Conservation (phyloP, 441 rosid species). For the Bruguiera hainesii region DNA sequence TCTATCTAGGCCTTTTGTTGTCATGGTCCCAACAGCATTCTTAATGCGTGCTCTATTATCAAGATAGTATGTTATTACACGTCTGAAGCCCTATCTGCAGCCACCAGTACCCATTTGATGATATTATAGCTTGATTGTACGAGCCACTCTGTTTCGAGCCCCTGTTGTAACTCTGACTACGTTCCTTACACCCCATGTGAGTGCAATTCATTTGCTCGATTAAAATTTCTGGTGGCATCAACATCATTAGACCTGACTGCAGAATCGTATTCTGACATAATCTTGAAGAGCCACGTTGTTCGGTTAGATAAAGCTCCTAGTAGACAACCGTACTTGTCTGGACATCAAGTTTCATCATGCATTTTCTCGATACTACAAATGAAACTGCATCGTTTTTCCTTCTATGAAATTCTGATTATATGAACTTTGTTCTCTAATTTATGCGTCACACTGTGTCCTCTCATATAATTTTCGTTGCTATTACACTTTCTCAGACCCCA, state of each 20-base stretch:
- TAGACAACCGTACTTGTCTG: neutral
- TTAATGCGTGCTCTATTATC: conserved; percentile 26
- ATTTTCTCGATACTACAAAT: conserved; percentile 6
- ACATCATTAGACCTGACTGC: conserved; percentile 12
- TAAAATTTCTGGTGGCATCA: conserved; percentile 13
- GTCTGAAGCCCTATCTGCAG: conserved; percentile 1
- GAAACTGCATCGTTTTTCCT: neutral
- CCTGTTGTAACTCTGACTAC: conserved; percentile 17
- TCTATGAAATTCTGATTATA: neutral
- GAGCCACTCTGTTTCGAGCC: conserved; percentile 20
- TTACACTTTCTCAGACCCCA: neutral
- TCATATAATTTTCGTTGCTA: neutral
- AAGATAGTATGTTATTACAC: conserved; percentile 17
- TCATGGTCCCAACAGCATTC: conserved; percentile 32
- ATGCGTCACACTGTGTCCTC: neutral
- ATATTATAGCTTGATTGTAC: conserved; percentile 4
- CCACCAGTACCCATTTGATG: conserved; percentile 18
- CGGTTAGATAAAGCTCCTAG: neutral
- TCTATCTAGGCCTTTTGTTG: conserved; percentile 23
- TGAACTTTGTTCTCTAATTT: neutral
- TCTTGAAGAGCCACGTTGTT: no score
- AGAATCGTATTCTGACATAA: neutral
- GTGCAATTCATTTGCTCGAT: conserved; percentile 18
- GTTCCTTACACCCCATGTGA: conserved; percentile 30
- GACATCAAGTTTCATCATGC: neutral